A percentile compares a stretch with the other conserved stretches of the same genome.
These are phyloP conservation scores for Beauveria pseudobassiana DNA, from an alignment of 2,329 filamentous ascomycete genomes.

Conservation along the genomic window DNA sequence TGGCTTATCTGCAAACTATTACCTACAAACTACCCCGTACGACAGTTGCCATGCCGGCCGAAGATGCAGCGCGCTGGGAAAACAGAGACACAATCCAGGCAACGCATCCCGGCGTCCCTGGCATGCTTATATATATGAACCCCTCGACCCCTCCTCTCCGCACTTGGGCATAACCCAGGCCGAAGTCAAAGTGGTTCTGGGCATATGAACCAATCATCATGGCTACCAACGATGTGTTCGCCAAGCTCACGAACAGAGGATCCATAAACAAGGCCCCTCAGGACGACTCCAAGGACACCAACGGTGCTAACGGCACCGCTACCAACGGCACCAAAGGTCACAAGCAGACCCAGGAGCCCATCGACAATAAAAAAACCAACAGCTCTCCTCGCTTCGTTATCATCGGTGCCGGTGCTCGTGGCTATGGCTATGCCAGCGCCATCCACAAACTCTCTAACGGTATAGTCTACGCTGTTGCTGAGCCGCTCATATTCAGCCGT, in stretches of 20 bases:
- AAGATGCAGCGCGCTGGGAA: neutral
- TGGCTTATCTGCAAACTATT: neutral
- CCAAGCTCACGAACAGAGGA: constrained; percentile 15
- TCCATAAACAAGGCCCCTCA: constrained; percentile 3
- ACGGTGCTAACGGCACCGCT: neutral
- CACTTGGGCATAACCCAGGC: neutral
- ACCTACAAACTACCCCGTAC: constrained; percentile 1
- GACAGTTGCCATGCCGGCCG: neutral
- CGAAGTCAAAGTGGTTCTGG: neutral
- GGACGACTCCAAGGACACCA: neutral
- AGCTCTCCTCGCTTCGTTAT: constrained; percentile 62
- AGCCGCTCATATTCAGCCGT: constrained; percentile 73
- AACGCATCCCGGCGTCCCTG: neutral
- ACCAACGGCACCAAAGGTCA: neutral
- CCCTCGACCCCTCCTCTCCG: neutral
- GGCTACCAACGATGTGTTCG: constrained; percentile 17
- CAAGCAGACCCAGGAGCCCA: neutral
- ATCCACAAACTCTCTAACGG: constrained; percentile 59
- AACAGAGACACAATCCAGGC: neutral
- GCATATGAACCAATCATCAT: constrained; percentile 11
- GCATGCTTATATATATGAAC: constrained; percentile 15
- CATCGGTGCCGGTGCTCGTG: constrained; percentile 76
- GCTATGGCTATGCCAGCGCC: constrained; percentile 64
- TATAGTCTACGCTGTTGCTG: constrained; percentile 68
- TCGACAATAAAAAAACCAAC: constrained; percentile 22